Percentiles rank a stretch among this genome's conserved stretches.
These are phyloP conservation scores for Entomortierella chlamydospora DNA, from an alignment of 192 early-diverging fungal species.

Conservation along the genomic window DNA sequence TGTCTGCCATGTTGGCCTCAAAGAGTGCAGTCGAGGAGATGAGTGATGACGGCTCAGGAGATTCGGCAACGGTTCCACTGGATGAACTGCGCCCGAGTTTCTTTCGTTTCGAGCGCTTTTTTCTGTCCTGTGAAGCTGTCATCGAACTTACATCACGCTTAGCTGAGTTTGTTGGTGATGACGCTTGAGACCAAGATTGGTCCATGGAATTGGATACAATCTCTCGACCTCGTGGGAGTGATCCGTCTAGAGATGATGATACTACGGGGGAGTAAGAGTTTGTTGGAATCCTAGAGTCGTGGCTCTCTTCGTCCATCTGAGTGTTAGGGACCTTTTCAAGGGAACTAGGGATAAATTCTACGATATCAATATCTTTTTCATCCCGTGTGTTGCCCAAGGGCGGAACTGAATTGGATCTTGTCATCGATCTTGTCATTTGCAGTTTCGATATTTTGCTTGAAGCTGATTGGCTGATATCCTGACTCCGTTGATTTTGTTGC, in stretches of 20 bases:
- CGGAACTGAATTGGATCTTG: background rate
- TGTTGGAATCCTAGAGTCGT: background rate
- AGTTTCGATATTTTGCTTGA: too few relatives aligned
- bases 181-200: background rate
- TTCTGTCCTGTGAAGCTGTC: background rate
- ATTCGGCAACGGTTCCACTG: background rate
- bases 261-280: background rate
- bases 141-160: background rate
- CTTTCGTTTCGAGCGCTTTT: background rate
- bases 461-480: too few relatives aligned
- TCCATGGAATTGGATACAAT: background rate
- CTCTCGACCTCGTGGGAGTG: background rate
- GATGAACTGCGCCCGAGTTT: background rate
- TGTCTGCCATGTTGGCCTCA: slow-evolving; percentile 17
- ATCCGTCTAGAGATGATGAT: background rate
- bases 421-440: too few relatives aligned
- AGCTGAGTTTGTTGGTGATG: background rate
- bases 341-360: background rate
- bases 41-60: background rate
- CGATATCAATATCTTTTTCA: background rate
- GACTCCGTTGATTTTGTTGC: too few relatives aligned
- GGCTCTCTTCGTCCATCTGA: background rate
- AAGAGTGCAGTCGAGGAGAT: slow-evolving; percentile 16
- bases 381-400: background rate
- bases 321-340: background rate